Base-by-base conservation (phyloP, 2,329 filamentous ascomycete species). In the Lachnellula subtilissima region DNA sequence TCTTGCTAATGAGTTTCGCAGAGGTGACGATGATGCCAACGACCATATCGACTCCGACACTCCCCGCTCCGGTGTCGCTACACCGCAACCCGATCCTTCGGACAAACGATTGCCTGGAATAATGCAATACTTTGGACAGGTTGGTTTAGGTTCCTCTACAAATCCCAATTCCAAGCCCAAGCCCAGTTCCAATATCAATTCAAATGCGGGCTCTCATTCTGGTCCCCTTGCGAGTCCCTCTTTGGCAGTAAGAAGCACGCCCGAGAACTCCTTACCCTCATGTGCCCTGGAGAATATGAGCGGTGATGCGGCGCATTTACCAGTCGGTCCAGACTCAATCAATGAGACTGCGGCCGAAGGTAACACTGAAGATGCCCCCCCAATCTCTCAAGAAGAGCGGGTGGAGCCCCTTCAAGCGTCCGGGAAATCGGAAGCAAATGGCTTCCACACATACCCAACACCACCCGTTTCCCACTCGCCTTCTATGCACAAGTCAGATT, bases 101-200 rank as follows among this genome's bases (percentile, higher is more conserved):
- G 94, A 99, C 78, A 97, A 96, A 78, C 88, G 94, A 76, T 81
- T 96, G 71, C 94, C 94, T 65, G 90, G 91, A 72, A 96, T 97
- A 78, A 88, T 94, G 82, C 84, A 86, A 80, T 97, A 94, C 81
- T 96, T 97, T 83, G 88, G 88, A 79, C 94, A 99, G 93, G 94
- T 99, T 96, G 87, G 94, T 97, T 83, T 83, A 81, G 84, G 83
- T 79, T 84, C 86, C 85, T 81, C 82, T 81, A 63, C 62, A 68
- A 58, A 54, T 65, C 57, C 49, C 35, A 53, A 32, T 32, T 11
- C 9, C 28, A 32, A 11, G 28, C 28, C 28, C 28, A 32, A 11
- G 8, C 19, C 42, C 42, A 22, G 22, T 45, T 5, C 15, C 15
- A 45, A 45, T 45, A 19, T 22, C 19, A 25, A 23, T 45, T 23